Conservation (phyloP, 75 land plant genomes). For the Pinus taeda region DNA sequence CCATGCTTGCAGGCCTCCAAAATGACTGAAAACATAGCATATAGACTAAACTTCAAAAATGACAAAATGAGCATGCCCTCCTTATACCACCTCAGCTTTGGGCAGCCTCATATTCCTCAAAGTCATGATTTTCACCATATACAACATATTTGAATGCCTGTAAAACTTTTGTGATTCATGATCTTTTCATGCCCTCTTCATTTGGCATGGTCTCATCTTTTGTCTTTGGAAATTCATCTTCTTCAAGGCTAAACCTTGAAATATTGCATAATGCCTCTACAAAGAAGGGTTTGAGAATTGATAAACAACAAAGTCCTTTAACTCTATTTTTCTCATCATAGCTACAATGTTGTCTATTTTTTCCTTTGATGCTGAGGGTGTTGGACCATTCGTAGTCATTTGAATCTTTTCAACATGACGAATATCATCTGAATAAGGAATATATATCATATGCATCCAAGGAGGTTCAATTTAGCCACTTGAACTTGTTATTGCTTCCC, state of each 20-base stretch:
- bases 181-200: constrained; percentile 78
- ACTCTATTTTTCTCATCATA: constrained; percentile 62
- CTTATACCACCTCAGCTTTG: no score
- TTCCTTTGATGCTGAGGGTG: constrained; percentile 63
- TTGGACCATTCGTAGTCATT: constrained; percentile 17
- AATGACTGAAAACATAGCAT: no score
- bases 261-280: constrained; percentile 87
- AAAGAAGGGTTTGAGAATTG: constrained; percentile 91
- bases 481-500: constrained; percentile 67
- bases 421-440: constrained; percentile 96
- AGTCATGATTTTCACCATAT: constrained; percentile 70
- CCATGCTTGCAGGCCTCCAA: no score
- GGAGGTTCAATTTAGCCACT: constrained; percentile 91
- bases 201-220: constrained; percentile 88
- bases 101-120: constrained; percentile 56
- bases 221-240: constrained; percentile 67
- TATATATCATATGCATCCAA: constrained; percentile 95
- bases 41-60: no score
- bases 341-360: constrained; percentile 69
- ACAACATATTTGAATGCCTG: constrained; percentile 77
- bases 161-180: constrained; percentile 46
- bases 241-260: constrained; percentile 84
- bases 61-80: no score
- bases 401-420: constrained; percentile 79
- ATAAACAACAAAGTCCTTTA: constrained; percentile 78